Evolutionary conservation across 306 rosid species (phyloP).

Genomic region (Pueraria montana): DNA sequence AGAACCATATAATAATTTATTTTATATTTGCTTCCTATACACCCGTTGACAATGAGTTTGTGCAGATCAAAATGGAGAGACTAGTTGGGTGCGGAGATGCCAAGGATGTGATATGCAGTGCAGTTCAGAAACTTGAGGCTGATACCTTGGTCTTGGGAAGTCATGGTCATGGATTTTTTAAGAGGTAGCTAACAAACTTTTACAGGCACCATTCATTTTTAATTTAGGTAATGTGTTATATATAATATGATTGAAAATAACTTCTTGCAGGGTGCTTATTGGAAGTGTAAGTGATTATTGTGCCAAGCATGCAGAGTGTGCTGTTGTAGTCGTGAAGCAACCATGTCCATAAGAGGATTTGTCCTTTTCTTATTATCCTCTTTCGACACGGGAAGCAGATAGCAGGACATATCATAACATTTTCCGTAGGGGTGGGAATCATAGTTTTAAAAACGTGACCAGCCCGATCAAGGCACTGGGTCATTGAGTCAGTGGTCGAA

Average conservation of each 20-base stretch:
- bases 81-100: constrained; percentile 75
- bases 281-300: constrained; percentile 89
- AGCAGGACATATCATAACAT: too few species aligned
- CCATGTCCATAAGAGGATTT: constrained; percentile 33
- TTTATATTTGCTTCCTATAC: background rate
- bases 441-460: too few species aligned
- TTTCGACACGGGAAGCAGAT: background rate
- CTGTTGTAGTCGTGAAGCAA: constrained; percentile 79
- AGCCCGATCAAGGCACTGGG: too few species aligned
- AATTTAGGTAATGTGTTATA: background rate
- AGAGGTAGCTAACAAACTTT: constrained; percentile 58
- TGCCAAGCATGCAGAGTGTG: constrained; percentile 73
- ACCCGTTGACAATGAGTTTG: background rate
- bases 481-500: too few species aligned
- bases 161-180: constrained; percentile 84
- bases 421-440: too few species aligned
- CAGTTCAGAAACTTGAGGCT: constrained; percentile 65
- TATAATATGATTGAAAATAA: background rate
- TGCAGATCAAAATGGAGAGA: constrained; percentile 59
- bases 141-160: constrained; percentile 89
- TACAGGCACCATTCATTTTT: too few species aligned
- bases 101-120: constrained; percentile 73
- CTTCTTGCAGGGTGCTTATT: constrained; percentile 67
- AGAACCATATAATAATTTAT: too few species aligned
- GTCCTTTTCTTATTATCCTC: background rate